Base-by-base conservation (phyloP, 208 protist species). In the Trichomonas vaginalis region DNA sequence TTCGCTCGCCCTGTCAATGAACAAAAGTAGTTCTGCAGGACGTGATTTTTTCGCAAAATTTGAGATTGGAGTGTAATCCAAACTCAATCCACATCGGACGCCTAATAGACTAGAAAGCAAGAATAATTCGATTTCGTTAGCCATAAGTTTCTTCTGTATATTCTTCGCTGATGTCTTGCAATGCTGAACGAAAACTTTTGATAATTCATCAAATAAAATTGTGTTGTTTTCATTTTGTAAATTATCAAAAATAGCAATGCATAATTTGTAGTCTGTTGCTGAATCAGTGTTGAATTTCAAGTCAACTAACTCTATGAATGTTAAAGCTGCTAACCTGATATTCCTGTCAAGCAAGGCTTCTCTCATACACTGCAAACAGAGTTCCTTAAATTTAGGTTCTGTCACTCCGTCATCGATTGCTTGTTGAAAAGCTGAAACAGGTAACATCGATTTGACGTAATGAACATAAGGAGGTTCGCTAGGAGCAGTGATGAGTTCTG, bases 401-500 rank as follows among this genome's bases (percentile, higher is more conserved):
- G 35, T 32, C 32, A 92, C 45, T 12, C 45, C 45, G 27, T 92
- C 86, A 39, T 92, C 86, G 14, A 92, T 32, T 27, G 86, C 86
- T 47, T 92, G 86, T 47, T 92, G 86, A 32, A 92, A 92, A 10
- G 86, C 86, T 17, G 40, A 48, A 17, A 92, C 86, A 51, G 86
- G 86, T 17, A 92, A 32, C 86, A 92, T 92, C 35, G 45, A 51
- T 47, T 92, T 92, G n/a, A 92, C 86, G 46, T 92, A 92, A 47
- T 92, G 45, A n/a, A 92, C 86, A 39, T 92, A 92, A 27, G 86
- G 86, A 39, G 86, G 86, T 47, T 92, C 86, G n/a, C 40, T 47
- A 51, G 86, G 86, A 14, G 40, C 17, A 32, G 86, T 47, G n/a
- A 92, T 92, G 42, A 92, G n/a, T 51, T 92, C 86, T 21, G 86